These are phyloP conservation scores for Diplodia seriata DNA, from an alignment of 2,329 filamentous ascomycete species.

Conservation along the genomic window DNA sequence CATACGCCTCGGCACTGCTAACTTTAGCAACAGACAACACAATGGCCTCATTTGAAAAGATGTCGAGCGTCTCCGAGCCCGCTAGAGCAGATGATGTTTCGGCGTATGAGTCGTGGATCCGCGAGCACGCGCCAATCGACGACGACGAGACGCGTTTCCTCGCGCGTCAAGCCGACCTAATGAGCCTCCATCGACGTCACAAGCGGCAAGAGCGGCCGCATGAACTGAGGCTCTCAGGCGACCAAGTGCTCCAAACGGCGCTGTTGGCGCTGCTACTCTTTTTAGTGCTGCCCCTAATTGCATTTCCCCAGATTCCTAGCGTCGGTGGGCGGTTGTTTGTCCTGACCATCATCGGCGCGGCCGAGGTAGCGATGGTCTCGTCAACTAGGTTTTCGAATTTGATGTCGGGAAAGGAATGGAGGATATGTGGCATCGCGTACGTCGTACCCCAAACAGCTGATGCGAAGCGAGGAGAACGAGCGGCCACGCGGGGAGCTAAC, in stretches of 20 bases:
- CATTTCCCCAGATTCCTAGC: conserved; percentile 53
- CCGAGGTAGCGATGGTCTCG: conserved; percentile 44
- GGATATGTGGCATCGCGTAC: conserved; percentile 48
- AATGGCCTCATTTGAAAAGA: conserved; percentile 63
- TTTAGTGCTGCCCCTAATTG: conserved; percentile 49
- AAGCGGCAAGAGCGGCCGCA: conserved; percentile 29
- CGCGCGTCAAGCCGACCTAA: conserved; percentile 61
- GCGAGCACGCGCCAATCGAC: conserved; percentile 61
- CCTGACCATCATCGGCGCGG: conserved; percentile 47
- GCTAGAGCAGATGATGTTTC: conserved; percentile 61
- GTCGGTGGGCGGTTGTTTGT: conserved; percentile 51
- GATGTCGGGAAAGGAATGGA: conserved; percentile 51
- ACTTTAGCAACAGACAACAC: conserved; percentile 58
- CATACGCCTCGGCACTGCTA: conserved; percentile 4
- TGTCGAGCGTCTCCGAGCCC: conserved; percentile 58
- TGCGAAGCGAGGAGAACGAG: conserved; percentile 17
- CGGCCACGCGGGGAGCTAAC: conserved; percentile 27
- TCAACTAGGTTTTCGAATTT: conserved; percentile 45
- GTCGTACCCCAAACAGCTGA: conserved; percentile 38
- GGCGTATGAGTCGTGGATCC: conserved; percentile 64
- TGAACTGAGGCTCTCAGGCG: conserved; percentile 11
- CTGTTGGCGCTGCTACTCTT: conserved; percentile 47
- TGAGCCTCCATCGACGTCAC: conserved; percentile 45
- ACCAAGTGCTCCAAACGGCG: conserved; percentile 23
- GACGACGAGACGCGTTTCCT: conserved; percentile 68